Percentiles rank a stretch among this genome's conserved stretches.
Conservation (phyloP, 1,284 basidiomycete species). For the Vanrija humicola region DNA sequence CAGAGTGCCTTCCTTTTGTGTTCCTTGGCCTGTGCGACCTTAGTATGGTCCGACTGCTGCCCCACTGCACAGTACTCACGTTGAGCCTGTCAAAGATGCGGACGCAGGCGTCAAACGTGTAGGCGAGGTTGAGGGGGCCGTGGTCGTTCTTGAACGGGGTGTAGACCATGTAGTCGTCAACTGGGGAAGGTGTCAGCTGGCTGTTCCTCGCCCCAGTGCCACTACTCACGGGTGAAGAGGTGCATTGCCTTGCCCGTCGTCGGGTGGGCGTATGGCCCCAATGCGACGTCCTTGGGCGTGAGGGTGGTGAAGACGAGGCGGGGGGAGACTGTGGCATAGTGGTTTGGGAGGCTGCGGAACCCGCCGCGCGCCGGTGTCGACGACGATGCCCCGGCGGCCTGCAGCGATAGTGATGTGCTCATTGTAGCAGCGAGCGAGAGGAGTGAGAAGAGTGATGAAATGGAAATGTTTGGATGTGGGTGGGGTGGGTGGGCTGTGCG, state of each 20-base stretch:
- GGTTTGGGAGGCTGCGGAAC: conserved; percentile 28
- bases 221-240: conserved; percentile 37
- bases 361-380: background rate
- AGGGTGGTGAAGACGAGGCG: conserved; percentile 45
- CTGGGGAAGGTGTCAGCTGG: conserved; percentile 16
- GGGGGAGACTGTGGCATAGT: conserved; percentile 35
- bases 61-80: conserved; percentile 52
- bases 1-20: conserved; percentile 57
- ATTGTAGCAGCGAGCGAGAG: no score
- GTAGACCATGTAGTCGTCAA: conserved; percentile 81
- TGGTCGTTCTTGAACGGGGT: conserved; percentile 91
- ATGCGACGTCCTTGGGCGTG: conserved; percentile 19
- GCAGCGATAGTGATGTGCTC: no score
- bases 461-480: no score
- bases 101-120: conserved; percentile 91
- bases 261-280: conserved; percentile 32
- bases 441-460: no score
- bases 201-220: background rate
- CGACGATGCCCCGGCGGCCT: no score
- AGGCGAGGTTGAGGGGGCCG: conserved; percentile 88
- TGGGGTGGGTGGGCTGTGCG: no score
- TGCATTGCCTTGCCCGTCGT: conserved; percentile 24
- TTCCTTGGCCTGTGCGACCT: conserved; percentile 59
- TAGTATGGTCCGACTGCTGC: conserved; percentile 15
- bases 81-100: conserved; percentile 82